Percentiles rank a stretch among this genome's conserved stretches.
phyloP scores from a whole-genome alignment of 139 green algal species.

The Chlamydomonas incerta region DNA sequence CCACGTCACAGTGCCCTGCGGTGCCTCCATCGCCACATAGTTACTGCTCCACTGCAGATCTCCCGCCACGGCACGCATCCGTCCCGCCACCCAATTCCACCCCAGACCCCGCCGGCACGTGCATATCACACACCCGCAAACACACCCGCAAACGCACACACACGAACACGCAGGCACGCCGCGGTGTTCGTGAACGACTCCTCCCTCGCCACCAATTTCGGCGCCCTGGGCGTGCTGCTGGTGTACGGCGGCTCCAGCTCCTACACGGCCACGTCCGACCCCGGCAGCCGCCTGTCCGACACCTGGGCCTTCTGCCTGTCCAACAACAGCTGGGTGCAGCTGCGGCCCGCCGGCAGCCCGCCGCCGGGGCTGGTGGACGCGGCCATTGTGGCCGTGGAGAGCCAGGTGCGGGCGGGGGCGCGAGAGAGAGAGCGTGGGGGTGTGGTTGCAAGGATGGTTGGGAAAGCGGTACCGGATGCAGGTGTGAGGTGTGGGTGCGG shows the following conservation, averaged over 20 bases:
- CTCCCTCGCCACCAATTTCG: neutral
- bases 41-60: no score
- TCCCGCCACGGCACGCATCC: no score
- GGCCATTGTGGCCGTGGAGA: constrained; percentile 8
- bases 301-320: constrained; percentile 24
- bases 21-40: no score
- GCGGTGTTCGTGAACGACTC: neutral
- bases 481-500: no score
- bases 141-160: no score
- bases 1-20: no score
- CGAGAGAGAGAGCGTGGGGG: no score
- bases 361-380: constrained; percentile 6
- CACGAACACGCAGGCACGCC: constrained; percentile 30
- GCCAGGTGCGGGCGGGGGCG: neutral
- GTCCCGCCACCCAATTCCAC: no score
- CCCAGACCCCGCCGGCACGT: no score
- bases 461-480: neutral
- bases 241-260: constrained; percentile 27
- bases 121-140: no score
- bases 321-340: constrained; percentile 35
- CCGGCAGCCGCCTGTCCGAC: constrained; percentile 4
- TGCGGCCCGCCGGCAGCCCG: neutral
- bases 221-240: neutral
- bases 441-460: neutral
- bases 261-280: neutral